Evolutionary conservation across 2,329 filamentous ascomycete genomes (phyloP), one percentile per base, ranked within the genome.

Genomic region (Cladosporium phlei): DNA sequence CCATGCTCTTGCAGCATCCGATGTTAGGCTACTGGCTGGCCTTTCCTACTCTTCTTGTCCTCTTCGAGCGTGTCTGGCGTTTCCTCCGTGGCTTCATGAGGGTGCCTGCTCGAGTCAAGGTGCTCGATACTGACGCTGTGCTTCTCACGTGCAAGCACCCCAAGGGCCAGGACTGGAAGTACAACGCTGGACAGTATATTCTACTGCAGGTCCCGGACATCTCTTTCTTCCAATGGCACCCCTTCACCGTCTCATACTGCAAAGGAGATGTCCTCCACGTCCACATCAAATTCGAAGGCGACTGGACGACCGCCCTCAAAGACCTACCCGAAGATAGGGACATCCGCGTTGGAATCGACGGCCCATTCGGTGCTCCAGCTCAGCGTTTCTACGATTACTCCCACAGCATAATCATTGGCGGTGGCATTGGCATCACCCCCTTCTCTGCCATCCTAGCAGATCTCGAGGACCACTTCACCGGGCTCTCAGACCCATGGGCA

Each of bases 11-110:
- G 0, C 76, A 79, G 52, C 72, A 64, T 59, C 74, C 77, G 1
- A 78, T 80, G 71, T 69, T 80, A 12, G 77, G 76, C 1, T 79
- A 77, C 55, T 77, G 74, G 59, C 68, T 80, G 2, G 74, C 74
- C 1, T 69, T 79, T 19, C 77, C 76, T 0, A 72, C 74, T 0
- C 62, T 78, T 0, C 56, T 80, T 0, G 69, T 80, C 2, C 51
- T 79, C 0, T 51, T 70, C 1, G 78, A 80, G 54, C 68, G 77
- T 2, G 43, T 58, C 0, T 66, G 68, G n/a, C 69, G 77, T 7
- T 29, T 78, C 1, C 52, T 66, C 1, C 60, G 72, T 0, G 74
- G 75, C 0, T 75, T 79, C 52, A 66, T 71, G 38, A 66, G 59
- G 5, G 70, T 79, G n/a, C 59, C 63, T 2, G 77, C 75, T 0